A percentile compares a stretch with the other conserved stretches of the same genome.
phyloP scores from a whole-genome alignment of 2,329 filamentous ascomycete genomes.

The Xylariaceae sp. region DNA sequence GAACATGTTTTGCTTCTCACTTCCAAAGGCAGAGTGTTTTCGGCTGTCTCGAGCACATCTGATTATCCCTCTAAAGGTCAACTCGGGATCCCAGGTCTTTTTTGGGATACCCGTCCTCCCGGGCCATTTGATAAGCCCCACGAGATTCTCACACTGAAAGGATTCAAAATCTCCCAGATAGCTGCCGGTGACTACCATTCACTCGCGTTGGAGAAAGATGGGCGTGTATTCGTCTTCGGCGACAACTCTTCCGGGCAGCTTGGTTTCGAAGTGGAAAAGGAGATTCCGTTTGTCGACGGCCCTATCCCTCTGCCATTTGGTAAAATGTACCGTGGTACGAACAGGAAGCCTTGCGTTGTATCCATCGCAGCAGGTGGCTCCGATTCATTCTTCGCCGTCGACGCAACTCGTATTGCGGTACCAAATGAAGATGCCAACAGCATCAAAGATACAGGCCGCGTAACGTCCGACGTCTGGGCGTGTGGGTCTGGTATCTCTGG shows the following conservation, averaged over 20 bases:
- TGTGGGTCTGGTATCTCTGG: slow-evolving; percentile 84
- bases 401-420: slow-evolving; percentile 57
- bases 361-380: slow-evolving; percentile 77
- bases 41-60: slow-evolving; percentile 73
- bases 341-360: slow-evolving; percentile 61
- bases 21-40: slow-evolving; percentile 77
- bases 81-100: slow-evolving; percentile 77
- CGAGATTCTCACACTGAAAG: slow-evolving; percentile 66
- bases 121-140: slow-evolving; percentile 79
- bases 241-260: slow-evolving; percentile 91
- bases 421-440: slow-evolving; percentile 35
- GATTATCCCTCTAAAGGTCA: slow-evolving; percentile 79
- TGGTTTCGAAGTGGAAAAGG: slow-evolving; percentile 65
- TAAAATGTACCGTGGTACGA: slow-evolving; percentile 64
- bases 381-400: slow-evolving; percentile 83
- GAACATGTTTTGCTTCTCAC: slow-evolving; percentile 87
- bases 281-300: slow-evolving; percentile 57
- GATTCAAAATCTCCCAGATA: slow-evolving; percentile 65
- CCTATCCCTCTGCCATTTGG: slow-evolving; percentile 66
- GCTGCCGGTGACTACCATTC: slow-evolving; percentile 86
- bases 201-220: slow-evolving; percentile 67
- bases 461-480: slow-evolving; percentile 76
- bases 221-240: slow-evolving; percentile 78
- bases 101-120: slow-evolving; percentile 68
- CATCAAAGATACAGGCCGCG: slow-evolving; percentile 42